These are phyloP conservation scores for Asclepias syriaca DNA, from an alignment of 257 asterid genomes.

Conservation along the genomic window DNA sequence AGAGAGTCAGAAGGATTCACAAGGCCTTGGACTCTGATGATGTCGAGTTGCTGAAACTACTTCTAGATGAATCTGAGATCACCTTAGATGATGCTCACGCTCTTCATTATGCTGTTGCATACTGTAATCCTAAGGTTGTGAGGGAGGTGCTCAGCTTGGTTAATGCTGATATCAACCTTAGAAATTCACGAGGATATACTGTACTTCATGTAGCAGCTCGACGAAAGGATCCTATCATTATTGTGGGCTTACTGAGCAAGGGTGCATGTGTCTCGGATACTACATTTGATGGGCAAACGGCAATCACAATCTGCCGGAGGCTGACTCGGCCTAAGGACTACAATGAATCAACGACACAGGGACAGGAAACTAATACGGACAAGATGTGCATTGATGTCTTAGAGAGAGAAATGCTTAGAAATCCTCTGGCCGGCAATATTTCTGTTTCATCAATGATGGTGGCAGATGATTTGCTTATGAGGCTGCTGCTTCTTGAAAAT, in stretches of 20 bases:
- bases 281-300: conserved; percentile 61
- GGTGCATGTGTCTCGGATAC: conserved; percentile 59
- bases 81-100: conserved; percentile 62
- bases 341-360: conserved; percentile 43
- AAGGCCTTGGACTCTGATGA: conserved; percentile 75
- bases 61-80: conserved; percentile 61
- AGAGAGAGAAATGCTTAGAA: conserved; percentile 61
- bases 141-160: conserved; percentile 53
- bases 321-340: conserved; percentile 76
- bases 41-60: conserved; percentile 52
- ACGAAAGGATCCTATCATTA: conserved; percentile 63
- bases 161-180: conserved; percentile 52
- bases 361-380: conserved; percentile 65
- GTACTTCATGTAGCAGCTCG: conserved; percentile 89
- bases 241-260: conserved; percentile 44
- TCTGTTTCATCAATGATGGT: conserved; percentile 45
- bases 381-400: conserved; percentile 68
- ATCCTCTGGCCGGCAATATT: conserved; percentile 52
- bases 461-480: conserved; percentile 79
- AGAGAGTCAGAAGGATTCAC: conserved; percentile 55
- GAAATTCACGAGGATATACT: conserved; percentile 60
- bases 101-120: conserved; percentile 85
- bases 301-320: conserved; percentile 62
- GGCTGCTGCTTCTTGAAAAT: conserved; percentile 72
- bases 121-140: conserved; percentile 65